These are phyloP conservation scores for Solanum hybrid DNA, from an alignment of 305 asterid genomes.

Conservation along the genomic window DNA sequence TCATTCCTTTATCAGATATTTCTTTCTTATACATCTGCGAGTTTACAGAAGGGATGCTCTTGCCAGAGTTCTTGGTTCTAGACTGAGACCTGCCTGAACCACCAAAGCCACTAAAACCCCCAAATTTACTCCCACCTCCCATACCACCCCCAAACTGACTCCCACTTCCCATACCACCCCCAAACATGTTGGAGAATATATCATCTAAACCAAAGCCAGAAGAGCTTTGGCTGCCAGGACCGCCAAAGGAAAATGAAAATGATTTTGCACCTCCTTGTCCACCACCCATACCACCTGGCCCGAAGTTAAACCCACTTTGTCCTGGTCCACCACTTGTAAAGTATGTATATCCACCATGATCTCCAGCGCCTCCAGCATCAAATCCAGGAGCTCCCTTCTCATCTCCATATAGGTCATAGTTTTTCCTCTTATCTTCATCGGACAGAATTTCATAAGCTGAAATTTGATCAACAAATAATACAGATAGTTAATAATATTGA, in stretches of 20 bases:
- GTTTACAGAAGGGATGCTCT: slow-evolving; percentile 44
- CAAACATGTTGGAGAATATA: slow-evolving; percentile 63
- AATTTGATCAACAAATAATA: background rate
- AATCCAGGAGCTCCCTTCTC: slow-evolving; percentile 75
- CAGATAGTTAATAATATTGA: background rate
- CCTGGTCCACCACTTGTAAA: slow-evolving; percentile 74
- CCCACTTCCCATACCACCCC: slow-evolving; percentile 64
- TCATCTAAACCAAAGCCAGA: slow-evolving; percentile 65
- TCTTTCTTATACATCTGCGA: slow-evolving; percentile 53
- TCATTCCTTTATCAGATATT: slow-evolving; percentile 59
- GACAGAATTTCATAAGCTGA: slow-evolving; percentile 89
- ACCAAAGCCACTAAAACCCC: slow-evolving; percentile 72
- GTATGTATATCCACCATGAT: slow-evolving; percentile 48
- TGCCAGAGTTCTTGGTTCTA: slow-evolving; percentile 29
- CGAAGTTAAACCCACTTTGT: slow-evolving; percentile 61
- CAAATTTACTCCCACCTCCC: slow-evolving; percentile 64
- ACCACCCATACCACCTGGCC: slow-evolving; percentile 75
- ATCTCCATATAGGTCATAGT: slow-evolving; percentile 85
- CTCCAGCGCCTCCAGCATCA: slow-evolving; percentile 47
- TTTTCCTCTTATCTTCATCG: slow-evolving; percentile 84
- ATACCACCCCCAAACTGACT: slow-evolving; percentile 57
- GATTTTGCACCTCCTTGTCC: slow-evolving; percentile 70
- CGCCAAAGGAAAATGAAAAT: slow-evolving; percentile 78
- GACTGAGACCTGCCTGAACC: slow-evolving; percentile 52
- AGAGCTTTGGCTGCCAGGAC: slow-evolving; percentile 53